These are phyloP conservation scores for Laetiporus sulphureus DNA, from an alignment of 1,284 basidiomycete species.

Conservation along the genomic window DNA sequence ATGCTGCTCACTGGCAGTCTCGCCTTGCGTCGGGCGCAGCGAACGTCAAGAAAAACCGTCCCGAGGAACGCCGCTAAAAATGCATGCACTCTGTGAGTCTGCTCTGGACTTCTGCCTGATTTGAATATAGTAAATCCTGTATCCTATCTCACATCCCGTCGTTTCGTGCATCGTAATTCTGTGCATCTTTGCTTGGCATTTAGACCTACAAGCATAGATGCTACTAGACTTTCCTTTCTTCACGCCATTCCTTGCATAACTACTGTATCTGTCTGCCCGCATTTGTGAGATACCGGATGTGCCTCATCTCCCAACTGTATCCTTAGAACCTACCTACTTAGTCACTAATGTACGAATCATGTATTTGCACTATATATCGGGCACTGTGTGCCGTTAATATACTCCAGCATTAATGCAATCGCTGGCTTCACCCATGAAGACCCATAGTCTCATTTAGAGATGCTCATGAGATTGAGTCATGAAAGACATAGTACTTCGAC, in stretches of 20 bases:
- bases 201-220: neutral
- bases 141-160: constrained; percentile 1
- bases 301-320: constrained; percentile 14
- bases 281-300: constrained; percentile 7
- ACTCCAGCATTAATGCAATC: too few species aligned
- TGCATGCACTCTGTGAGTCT: too few species aligned
- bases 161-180: neutral
- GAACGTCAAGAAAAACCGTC: constrained; percentile 28
- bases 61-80: constrained; percentile 21
- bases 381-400: too few species aligned
- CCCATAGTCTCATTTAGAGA: too few species aligned
- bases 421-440: too few species aligned
- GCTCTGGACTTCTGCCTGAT: too few species aligned
- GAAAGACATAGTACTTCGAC: too few species aligned
- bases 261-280: constrained; percentile 1
- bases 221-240: neutral
- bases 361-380: too few species aligned
- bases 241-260: neutral
- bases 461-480: too few species aligned
- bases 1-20: constrained; percentile 55
- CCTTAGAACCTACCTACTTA: constrained; percentile 9
- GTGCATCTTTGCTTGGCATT: neutral
- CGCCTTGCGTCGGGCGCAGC: constrained; percentile 36
- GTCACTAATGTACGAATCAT: too few species aligned
- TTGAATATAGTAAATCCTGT: too few species aligned